Base-by-base conservation (phyloP, 225 moss, liverwort and hornwort species). In the Pseudisothecium myosuroides region DNA sequence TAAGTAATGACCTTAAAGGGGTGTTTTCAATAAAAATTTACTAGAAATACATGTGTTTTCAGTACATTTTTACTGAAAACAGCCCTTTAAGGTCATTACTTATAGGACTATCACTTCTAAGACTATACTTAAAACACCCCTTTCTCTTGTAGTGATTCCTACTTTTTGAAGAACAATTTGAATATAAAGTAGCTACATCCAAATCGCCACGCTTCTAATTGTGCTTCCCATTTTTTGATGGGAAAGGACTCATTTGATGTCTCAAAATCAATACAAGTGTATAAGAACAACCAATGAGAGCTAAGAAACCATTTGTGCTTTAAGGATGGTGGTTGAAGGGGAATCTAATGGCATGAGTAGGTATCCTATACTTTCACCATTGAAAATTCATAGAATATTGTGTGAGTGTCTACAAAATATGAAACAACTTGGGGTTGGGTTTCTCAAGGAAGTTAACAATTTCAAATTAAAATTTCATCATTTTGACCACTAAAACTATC, bases 341-440 rank as follows among this genome's bases (percentile, higher is more conserved):
- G 43, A 43, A 28, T 43, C 27, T 43, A 72, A 3, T 72, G 26
- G 10, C 10, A 43, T 7, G 10, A 43, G 6, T 43, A 72, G 9
- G 17, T 43, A 72, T 17, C 6, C 5, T 10, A 6, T 43, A 10
- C 3, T 27, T 16, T 43, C 0, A 5, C 0, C 9, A 14, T 71
- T 27, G 26, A 41, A 27, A 41, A 14, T 41, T 9, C 7, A 68
- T 68, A 39, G 5, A 26, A 26, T 41, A 11, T 41, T 71, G 4
- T 5, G 24, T 41, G 9, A 71, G 5, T 26, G 7, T 69, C 0
- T 0, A 13, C 8, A 41, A 71, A 43, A 72, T 3, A 9, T 0
- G 0, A 71, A 73, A 17, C 0, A 0, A 10, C 1, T 45, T 28
- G 5, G 5, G 17, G 0, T 29, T 45, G 2, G 10, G 2, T 10